Evolutionary conservation across 1,139 yeast species (phyloP).

Genomic region (Saccharomycopsis crataegensis): DNA sequence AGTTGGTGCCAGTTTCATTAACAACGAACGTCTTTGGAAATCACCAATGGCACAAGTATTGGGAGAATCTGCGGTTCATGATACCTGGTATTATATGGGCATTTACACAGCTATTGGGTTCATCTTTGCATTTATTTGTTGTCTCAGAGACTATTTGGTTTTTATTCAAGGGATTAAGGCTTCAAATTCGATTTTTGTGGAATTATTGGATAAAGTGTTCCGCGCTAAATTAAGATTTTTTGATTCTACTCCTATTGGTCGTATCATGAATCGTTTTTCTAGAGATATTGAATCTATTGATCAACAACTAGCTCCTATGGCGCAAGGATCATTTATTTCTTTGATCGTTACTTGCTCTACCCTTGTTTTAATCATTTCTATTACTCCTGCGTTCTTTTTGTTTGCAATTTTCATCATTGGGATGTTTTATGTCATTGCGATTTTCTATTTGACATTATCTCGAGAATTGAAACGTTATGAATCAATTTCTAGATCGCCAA

Average conservation of each 20-base stretch:
- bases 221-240: slow-evolving; percentile 82
- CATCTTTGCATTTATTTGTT: slow-evolving; percentile 45
- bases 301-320: slow-evolving; percentile 82
- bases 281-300: slow-evolving; percentile 92
- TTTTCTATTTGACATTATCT: slow-evolving; percentile 69
- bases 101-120: slow-evolving; percentile 69
- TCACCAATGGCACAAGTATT: slow-evolving; percentile 18
- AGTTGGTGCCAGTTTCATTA: slow-evolving; percentile 3
- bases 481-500: slow-evolving; percentile 86
- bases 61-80: slow-evolving; percentile 11
- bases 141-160: slow-evolving; percentile 50
- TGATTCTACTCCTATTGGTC: slow-evolving; percentile 92
- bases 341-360: slow-evolving; percentile 64
- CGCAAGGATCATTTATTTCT: slow-evolving; percentile 66
- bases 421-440: slow-evolving; percentile 66
- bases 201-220: slow-evolving; percentile 56
- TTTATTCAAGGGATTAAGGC: slow-evolving; percentile 73
- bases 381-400: slow-evolving; percentile 79
- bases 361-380: slow-evolving; percentile 61
- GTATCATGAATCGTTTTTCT: slow-evolving; percentile 95
- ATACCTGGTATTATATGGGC: slow-evolving; percentile 52
- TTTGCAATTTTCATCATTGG: slow-evolving; percentile 62
- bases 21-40: slow-evolving; percentile 16
- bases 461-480: slow-evolving; percentile 90
- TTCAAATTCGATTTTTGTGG: slow-evolving; percentile 64